phyloP scores from a whole-genome alignment of 2,329 filamentous ascomycete species.

The Verticillium klebahnii region DNA sequence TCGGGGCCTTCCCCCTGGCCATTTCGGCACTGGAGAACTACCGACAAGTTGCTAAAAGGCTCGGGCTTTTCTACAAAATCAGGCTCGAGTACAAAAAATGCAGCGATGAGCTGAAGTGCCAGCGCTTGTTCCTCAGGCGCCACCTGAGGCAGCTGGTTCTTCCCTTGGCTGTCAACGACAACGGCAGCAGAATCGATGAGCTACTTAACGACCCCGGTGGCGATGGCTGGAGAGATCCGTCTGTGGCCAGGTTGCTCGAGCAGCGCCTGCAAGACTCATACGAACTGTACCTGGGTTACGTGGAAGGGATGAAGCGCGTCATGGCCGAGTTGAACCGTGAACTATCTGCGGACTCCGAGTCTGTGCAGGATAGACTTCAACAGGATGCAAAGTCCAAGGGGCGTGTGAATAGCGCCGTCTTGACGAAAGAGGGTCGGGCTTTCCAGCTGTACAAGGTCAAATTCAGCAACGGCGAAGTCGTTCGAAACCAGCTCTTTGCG shows the following conservation, averaged over 20 bases:
- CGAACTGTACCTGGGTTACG: conserved; percentile 11
- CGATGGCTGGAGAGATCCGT: conserved; percentile 12
- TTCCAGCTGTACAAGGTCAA: conserved; percentile 16
- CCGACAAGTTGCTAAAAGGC: conserved; percentile 8
- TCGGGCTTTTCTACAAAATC: conserved; percentile 15
- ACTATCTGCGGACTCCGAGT: conserved; percentile 11
- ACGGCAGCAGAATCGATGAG: conserved; percentile 12
- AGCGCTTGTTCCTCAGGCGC: conserved; percentile 8
- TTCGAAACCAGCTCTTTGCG: conserved; percentile 15
- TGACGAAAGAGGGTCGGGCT: conserved; percentile 5
- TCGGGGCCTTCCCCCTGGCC: conserved; percentile 5
- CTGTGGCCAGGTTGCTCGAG: conserved; percentile 7
- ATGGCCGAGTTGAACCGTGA: conserved; percentile 15
- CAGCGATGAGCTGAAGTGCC: conserved; percentile 10
- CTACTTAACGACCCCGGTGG: conserved; percentile 14
- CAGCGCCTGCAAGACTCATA: conserved; percentile 13
- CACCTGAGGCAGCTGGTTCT: conserved; percentile 17
- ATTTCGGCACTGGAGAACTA: conserved; percentile 15
- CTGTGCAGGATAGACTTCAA: conserved; percentile 8
- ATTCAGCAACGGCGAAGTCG: conserved; percentile 15
- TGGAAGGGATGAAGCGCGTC: conserved; percentile 6
- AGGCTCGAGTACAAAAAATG: conserved; percentile 10
- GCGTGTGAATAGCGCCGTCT: conserved; percentile 6
- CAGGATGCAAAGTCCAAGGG: background rate
- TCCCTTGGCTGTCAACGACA: conserved; percentile 11